phyloP scores from a whole-genome alignment of 2,329 filamentous ascomycete species.

The Fusarium armeniacum region DNA sequence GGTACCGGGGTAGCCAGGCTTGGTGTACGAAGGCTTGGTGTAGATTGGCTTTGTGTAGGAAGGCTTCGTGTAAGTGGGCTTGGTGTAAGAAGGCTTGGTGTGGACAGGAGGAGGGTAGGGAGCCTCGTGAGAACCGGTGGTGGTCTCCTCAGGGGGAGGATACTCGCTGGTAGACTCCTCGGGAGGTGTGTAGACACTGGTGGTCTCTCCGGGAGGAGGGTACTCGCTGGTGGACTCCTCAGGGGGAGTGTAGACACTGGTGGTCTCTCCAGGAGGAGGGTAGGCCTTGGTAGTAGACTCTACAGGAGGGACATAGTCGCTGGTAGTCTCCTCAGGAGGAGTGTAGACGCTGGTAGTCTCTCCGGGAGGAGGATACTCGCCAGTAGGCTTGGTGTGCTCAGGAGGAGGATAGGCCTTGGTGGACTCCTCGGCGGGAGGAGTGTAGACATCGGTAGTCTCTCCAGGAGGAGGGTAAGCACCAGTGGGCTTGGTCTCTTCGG shows the following conservation, averaged over 20 bases:
- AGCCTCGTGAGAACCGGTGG: neutral
- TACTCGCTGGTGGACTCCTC: neutral
- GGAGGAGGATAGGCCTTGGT: neutral
- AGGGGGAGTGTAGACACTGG: neutral
- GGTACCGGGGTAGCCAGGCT: conserved; percentile 23
- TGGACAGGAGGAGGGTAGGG: conserved; percentile 10
- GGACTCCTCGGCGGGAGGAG: neutral
- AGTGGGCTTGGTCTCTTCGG: conserved; percentile 6
- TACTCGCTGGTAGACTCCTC: conserved; percentile 7
- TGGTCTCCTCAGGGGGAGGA: conserved; percentile 1
- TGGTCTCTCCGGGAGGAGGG: neutral
- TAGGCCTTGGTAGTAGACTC: too few species aligned
- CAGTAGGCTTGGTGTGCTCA: conserved; percentile 2
- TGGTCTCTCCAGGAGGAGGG: neutral
- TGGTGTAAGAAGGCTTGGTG: conserved; percentile 2
- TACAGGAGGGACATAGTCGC: too few species aligned
- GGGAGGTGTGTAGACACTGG: neutral
- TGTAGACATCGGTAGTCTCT: neutral
- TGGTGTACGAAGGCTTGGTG: conserved; percentile 25
- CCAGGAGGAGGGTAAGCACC: neutral
- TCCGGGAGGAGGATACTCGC: neutral
- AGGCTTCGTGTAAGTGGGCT: conserved; percentile 21
- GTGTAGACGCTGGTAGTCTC: neutral
- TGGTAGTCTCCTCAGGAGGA: neutral
- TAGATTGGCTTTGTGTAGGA: conserved; percentile 14